phyloP scores from a whole-genome alignment of 177 flowering plant genomes.

The Tripterygium wilfordii region DNA sequence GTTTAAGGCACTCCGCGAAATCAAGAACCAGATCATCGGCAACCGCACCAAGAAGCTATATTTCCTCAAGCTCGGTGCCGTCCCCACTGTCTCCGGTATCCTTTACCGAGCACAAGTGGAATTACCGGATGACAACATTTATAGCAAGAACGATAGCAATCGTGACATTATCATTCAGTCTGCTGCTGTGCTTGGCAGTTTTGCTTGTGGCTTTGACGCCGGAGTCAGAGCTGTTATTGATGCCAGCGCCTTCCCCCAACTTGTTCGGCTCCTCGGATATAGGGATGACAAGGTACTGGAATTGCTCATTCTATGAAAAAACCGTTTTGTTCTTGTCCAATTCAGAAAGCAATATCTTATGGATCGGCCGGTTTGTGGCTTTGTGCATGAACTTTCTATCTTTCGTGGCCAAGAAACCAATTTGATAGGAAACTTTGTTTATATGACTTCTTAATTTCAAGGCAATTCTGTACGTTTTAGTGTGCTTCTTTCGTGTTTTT shows the following conservation, averaged over 20 bases:
- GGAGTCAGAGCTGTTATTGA: conserved; percentile 84
- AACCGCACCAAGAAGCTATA: conserved; percentile 88
- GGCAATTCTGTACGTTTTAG: too few species aligned
- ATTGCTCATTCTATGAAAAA: too few species aligned
- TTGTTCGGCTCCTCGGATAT: conserved; percentile 48
- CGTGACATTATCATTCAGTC: conserved; percentile 57
- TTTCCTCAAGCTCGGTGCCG: conserved; percentile 80
- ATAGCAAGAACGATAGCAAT: not conserved
- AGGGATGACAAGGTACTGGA: conserved; percentile 66
- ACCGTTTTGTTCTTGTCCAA: too few species aligned
- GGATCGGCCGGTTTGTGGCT: too few species aligned
- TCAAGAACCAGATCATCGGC: conserved; percentile 96
- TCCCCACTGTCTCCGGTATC: conserved; percentile 54
- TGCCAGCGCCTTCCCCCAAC: conserved; percentile 64
- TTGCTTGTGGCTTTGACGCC: conserved; percentile 81
- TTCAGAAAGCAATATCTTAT: too few species aligned
- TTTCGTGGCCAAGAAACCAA: too few species aligned
- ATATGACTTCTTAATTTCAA: too few species aligned
- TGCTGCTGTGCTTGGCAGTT: conserved; percentile 88
- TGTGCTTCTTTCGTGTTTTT: too few species aligned
- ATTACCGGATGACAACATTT: not conserved
- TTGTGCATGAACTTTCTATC: too few species aligned
- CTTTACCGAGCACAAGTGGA: conserved; percentile 10
- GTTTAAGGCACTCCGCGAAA: conserved; percentile 75
- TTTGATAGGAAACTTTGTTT: too few species aligned